A percentile compares a stretch with the other conserved stretches of the same genome.
Conservation (phyloP, 345 rosid species). For the Microcos paniculata region DNA sequence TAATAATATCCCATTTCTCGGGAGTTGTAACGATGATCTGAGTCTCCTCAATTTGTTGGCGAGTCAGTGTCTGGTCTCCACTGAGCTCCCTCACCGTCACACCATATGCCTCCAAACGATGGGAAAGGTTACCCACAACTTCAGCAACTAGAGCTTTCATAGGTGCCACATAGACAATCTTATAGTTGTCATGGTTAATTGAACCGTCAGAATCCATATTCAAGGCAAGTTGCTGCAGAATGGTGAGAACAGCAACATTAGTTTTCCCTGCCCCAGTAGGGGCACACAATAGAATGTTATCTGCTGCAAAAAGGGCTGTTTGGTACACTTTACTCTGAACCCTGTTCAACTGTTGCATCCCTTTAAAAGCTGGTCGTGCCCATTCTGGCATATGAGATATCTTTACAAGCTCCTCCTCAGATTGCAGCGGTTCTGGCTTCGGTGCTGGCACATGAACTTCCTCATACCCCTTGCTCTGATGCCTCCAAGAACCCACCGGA, state of each 20-base stretch:
- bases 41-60: conserved; percentile 94
- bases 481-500: conserved; percentile 72
- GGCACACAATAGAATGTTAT: conserved; percentile 89
- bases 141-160: conserved; percentile 99
- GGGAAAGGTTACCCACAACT: conserved; percentile 84
- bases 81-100: conserved; percentile 85
- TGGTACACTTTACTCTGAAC: conserved; percentile 91
- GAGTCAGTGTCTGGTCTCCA: conserved; percentile 89
- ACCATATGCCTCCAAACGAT: conserved; percentile 71
- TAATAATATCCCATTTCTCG: conserved; percentile 96
- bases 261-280: conserved; percentile 99
- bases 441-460: conserved; percentile 91
- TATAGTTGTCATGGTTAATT: conserved; percentile 65
- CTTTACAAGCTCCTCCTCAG: conserved; percentile 71
- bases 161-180: conserved; percentile 98
- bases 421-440: conserved; percentile 58
- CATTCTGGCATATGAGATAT: conserved; percentile 84
- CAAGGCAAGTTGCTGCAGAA: conserved; percentile 84
- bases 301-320: conserved; percentile 73
- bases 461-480: conserved; percentile 71
- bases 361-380: conserved; percentile 95
- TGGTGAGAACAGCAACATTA: conserved; percentile 93
- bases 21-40: conserved; percentile 98
- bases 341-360: conserved; percentile 89
- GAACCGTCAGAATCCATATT: conserved; percentile 67